These are phyloP conservation scores for Phytophthora parvispora DNA, from an alignment of 352 stramenopile genomes.

Conservation along the genomic window DNA sequence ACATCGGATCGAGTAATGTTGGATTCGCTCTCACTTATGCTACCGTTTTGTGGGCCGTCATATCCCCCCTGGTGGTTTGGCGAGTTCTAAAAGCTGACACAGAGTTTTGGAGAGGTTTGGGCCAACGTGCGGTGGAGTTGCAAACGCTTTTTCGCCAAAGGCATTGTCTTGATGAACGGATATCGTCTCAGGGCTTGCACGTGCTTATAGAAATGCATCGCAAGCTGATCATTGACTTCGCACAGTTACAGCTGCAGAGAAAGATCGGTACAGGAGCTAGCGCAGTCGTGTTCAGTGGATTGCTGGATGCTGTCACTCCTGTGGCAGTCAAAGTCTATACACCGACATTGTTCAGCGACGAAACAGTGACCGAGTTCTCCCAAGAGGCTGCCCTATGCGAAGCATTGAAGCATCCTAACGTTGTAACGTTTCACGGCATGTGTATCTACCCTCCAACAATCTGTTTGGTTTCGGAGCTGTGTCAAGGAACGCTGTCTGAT, in stretches of 20 bases:
- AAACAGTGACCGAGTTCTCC: conserved; percentile 65
- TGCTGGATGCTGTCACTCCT: conserved; percentile 36
- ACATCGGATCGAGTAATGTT: conserved; percentile 21
- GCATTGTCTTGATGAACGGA: conserved; percentile 38
- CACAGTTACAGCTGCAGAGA: conserved; percentile 62
- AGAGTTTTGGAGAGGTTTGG: conserved; percentile 59
- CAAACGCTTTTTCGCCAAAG: conserved; percentile 36
- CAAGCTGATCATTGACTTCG: conserved; percentile 85
- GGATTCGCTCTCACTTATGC: conserved; percentile 45
- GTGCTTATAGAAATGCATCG: conserved; percentile 80
- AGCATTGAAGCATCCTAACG: conserved; percentile 67
- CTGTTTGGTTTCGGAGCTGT: conserved; percentile 80
- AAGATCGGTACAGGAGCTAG: conserved; percentile 59
- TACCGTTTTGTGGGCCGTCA: conserved; percentile 28
- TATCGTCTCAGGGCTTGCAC: conserved; percentile 60
- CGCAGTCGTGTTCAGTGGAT: conserved; percentile 60
- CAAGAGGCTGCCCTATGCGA: conserved; percentile 63
- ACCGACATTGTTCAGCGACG: conserved; percentile 56
- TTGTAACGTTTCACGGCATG: conserved; percentile 63
- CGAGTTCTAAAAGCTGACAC: conserved; percentile 57
- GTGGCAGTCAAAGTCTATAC: conserved; percentile 80
- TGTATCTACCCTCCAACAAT: conserved; percentile 83
- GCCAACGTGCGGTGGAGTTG: conserved; percentile 29
- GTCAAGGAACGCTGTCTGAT: conserved; percentile 67
- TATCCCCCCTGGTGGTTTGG: conserved; percentile 40